A percentile compares a stretch with the other conserved stretches of the same genome.
Conservation (phyloP, 108 stramenopile species). For the Cyclotella distinguenda region DNA sequence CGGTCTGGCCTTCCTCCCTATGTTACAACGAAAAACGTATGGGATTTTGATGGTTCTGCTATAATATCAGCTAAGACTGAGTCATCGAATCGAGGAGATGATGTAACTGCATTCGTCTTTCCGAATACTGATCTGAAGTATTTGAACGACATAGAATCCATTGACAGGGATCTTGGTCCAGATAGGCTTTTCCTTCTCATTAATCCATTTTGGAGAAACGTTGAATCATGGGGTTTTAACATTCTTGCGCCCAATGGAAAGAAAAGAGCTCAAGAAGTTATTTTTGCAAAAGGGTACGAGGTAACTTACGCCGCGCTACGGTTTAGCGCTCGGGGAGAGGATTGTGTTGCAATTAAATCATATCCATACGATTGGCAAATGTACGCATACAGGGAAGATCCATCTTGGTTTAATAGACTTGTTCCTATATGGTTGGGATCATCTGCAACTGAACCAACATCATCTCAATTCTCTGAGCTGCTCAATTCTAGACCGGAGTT, state of each 20-base stretch:
- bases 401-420: constrained; percentile 51
- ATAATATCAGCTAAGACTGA: constrained; percentile 56
- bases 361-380: constrained; percentile 90
- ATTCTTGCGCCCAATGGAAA: constrained; percentile 75
- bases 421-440: constrained; percentile 67
- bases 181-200: constrained; percentile 67
- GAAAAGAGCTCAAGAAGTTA: constrained; percentile 63
- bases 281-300: constrained; percentile 67
- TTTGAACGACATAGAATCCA: constrained; percentile 66
- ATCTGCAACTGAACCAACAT: constrained; percentile 62
- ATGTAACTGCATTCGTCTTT: constrained; percentile 77
- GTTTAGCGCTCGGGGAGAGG: constrained; percentile 72
- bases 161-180: constrained; percentile 52
- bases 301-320: constrained; percentile 68
- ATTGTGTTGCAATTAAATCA: constrained; percentile 76
- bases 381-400: constrained; percentile 76
- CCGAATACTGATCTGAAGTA: constrained; percentile 85
- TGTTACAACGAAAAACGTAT: constrained; percentile 71
- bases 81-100: constrained; percentile 44
- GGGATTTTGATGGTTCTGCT: constrained; percentile 89
- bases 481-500: constrained; percentile 70
- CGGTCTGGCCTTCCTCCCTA: constrained; percentile 42
- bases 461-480: constrained; percentile 56
- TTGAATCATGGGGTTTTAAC: constrained; percentile 84
- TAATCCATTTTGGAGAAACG: constrained; percentile 85